phyloP scores from a whole-genome alignment of 2,329 filamentous ascomycete species.

The Seiridium unicorne region DNA sequence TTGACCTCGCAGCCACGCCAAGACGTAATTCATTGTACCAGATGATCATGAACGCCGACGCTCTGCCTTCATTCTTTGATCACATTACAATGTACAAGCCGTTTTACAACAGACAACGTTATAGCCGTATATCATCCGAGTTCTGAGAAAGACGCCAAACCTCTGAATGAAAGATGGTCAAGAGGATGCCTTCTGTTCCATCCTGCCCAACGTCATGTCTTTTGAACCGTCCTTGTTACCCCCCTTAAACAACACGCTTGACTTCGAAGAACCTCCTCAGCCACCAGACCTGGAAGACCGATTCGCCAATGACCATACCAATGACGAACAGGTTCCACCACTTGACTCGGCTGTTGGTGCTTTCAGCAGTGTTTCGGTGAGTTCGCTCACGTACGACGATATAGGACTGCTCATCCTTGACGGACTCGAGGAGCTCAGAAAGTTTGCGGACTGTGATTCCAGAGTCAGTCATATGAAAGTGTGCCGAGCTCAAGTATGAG shows the following conservation, averaged over 20 bases:
- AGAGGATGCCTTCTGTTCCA: too few species aligned
- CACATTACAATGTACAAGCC: too few species aligned
- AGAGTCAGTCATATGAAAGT: slow-evolving; percentile 10
- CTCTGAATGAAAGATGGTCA: too few species aligned
- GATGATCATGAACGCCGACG: too few species aligned
- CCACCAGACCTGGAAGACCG: slow-evolving; percentile 99
- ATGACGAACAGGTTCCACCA: slow-evolving; percentile 99
- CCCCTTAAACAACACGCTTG: slow-evolving; percentile 60
- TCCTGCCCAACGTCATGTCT: not conserved
- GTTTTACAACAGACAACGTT: too few species aligned
- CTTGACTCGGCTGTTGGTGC: slow-evolving; percentile 95
- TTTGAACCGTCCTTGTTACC: not conserved
- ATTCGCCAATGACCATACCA: slow-evolving; percentile 82
- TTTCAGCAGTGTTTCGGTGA: slow-evolving; percentile 97
- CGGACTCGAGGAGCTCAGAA: slow-evolving; percentile 81
- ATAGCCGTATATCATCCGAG: too few species aligned
- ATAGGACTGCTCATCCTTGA: slow-evolving; percentile 98
- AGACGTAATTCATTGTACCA: too few species aligned
- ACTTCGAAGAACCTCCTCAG: slow-evolving; percentile 96
- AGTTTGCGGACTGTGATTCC: slow-evolving; percentile 67
- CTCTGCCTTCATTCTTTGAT: too few species aligned
- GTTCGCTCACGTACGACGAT: slow-evolving; percentile 93
- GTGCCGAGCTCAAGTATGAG: not conserved
- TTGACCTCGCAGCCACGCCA: too few species aligned
- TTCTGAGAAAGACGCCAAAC: too few species aligned